phyloP scores from a whole-genome alignment of 345 rosid species.

The Rhodamnia argentea region DNA sequence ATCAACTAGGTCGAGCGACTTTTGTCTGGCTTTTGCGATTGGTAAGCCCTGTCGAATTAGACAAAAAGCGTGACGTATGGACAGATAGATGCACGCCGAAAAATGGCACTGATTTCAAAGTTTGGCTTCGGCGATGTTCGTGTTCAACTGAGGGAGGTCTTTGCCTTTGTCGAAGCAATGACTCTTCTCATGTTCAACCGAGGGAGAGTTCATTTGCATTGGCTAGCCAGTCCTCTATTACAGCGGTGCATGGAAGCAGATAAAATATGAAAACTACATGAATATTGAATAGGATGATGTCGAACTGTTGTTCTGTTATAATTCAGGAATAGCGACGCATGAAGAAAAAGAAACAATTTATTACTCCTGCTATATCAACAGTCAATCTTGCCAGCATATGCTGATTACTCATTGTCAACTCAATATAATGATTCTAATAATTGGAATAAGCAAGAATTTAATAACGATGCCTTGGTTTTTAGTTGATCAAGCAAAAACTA shows the following conservation, averaged over 20 bases:
- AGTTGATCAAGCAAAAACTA: neutral
- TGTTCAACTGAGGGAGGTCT: neutral
- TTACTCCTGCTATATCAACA: neutral
- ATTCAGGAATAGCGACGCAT: neutral
- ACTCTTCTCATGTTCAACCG: neutral
- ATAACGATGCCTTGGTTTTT: neutral
- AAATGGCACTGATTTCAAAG: neutral
- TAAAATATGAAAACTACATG: neutral
- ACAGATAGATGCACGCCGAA: neutral
- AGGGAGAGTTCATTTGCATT: neutral
- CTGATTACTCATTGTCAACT: neutral
- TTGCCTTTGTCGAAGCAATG: neutral
- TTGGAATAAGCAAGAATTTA: neutral
- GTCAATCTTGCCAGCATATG: neutral
- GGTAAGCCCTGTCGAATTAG: neutral
- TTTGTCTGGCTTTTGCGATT: neutral
- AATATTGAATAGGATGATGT: neutral
- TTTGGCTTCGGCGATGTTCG: neutral
- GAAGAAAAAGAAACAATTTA: neutral
- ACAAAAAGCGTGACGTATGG: neutral
- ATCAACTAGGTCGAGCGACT: neutral
- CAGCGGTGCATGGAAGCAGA: neutral
- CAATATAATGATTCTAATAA: neutral
- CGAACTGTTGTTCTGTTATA: neutral
- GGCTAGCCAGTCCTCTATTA: neutral